phyloP scores from a whole-genome alignment of 352 stramenopile genomes.

The Pythium apleroticum region DNA sequence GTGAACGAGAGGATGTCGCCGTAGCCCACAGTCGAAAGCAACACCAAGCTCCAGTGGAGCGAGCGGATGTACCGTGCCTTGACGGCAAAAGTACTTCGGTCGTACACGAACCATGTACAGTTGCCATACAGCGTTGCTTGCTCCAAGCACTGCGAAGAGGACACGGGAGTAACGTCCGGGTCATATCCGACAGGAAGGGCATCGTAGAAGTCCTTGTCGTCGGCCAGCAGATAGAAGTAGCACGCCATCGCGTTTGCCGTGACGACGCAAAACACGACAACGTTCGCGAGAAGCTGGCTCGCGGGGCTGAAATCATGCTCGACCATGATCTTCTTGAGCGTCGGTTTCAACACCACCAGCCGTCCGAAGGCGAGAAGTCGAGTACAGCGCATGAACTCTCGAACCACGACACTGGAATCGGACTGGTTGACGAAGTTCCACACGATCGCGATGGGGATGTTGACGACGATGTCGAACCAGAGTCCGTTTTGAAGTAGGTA shows the following conservation, averaged over 20 bases:
- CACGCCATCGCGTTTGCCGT: slow-evolving; percentile 50
- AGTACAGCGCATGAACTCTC: slow-evolving; percentile 38
- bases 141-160: slow-evolving; percentile 45
- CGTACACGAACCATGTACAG: slow-evolving; percentile 74
- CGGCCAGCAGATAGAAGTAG: slow-evolving; percentile 58
- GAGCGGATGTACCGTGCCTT: slow-evolving; percentile 58
- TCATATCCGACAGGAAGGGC: slow-evolving; percentile 35
- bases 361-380: slow-evolving; percentile 48
- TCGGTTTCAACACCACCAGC: slow-evolving; percentile 35
- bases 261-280: slow-evolving; percentile 43
- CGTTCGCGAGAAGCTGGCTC: slow-evolving; percentile 43
- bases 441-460: slow-evolving; percentile 37
- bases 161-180: slow-evolving; percentile 25
- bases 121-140: slow-evolving; percentile 51
- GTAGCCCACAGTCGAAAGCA: slow-evolving; percentile 71
- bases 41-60: slow-evolving; percentile 68
- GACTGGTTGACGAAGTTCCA: slow-evolving; percentile 64
- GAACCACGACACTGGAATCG: slow-evolving; percentile 26
- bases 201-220: slow-evolving; percentile 45
- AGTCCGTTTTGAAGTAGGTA: slow-evolving; percentile 39
- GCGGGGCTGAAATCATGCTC: slow-evolving; percentile 40
- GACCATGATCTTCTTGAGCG: slow-evolving; percentile 45
- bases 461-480: slow-evolving; percentile 32
- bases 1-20: slow-evolving; percentile 66
- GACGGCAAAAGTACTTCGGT: slow-evolving; percentile 56